Evolutionary conservation across 768 basidiomycete genomes (phyloP), one percentile per base, ranked within the genome.

Genomic region (Coprinopsis strossmayeri): DNA sequence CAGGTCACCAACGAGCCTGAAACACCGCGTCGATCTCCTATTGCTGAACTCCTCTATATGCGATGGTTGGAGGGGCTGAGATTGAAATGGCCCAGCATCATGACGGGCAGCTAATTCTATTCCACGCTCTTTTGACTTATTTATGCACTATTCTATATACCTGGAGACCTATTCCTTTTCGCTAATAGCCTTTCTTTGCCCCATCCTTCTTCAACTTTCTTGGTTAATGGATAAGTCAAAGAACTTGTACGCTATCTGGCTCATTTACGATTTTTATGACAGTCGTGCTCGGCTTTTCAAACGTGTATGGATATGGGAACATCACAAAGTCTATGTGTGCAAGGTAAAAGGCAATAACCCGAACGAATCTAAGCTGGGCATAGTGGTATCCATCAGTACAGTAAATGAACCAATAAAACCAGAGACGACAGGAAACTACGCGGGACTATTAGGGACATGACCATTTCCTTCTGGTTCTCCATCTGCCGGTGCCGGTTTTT

Each of bases 11-110:
- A 71, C 18, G 75, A 79, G 23, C 69, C 69, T 20, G 75, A 80
- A 25, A 37, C 59, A 2, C 56, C 63, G 3, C 77, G 80, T 53
- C 87, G 84, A 63, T 93, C 91, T 48, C 92, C 94, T 4, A 92
- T 98, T 24, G 89, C 92, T 18, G 95, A 98, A 63, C 76, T 98
- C 54, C 70, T 98, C n/a, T 98, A 97, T 64, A 84, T 94, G 77
- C 82, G 95, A 42, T 98, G 95, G 94, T 70, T 97, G 21, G 90
- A 96, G 60, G 93, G 93, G 2, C 68, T 96, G 46, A 85, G 81
- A 66, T 71, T 93, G 60, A 93, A 91, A 63, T 94, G 92, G 92
- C 90, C 90, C 3, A 87, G 73, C 57, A 73, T 89, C 43, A 66
- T 71, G 57, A 76, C 69, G 23, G 61, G 55, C 32, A 56, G 50